Conservation (phyloP, 2,329 filamentous ascomycete species). For the Fusarium sp. region DNA sequence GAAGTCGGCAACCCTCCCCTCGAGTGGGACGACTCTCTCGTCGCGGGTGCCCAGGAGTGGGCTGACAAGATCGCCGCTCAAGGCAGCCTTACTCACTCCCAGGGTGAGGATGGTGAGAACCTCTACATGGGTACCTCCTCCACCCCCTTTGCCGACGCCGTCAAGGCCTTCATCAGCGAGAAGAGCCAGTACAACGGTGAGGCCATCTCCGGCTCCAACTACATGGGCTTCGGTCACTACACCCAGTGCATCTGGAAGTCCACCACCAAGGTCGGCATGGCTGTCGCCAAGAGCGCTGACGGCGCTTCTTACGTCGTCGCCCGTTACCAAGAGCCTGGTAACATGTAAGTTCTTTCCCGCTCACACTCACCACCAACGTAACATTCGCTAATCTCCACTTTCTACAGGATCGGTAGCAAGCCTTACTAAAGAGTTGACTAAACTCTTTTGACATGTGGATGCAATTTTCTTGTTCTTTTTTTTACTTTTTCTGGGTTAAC, state of each 20-base stretch:
- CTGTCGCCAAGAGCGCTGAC: slow-evolving; percentile 23
- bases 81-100: slow-evolving; percentile 37
- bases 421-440: slow-evolving; percentile 33
- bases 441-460: neutral
- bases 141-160: slow-evolving; percentile 33
- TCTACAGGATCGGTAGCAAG: slow-evolving; percentile 34
- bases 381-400: slow-evolving; percentile 14
- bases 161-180: slow-evolving; percentile 39
- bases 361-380: neutral
- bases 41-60: slow-evolving; percentile 41
- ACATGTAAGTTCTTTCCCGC: slow-evolving; percentile 38
- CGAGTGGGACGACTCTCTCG: slow-evolving; percentile 40
- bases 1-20: slow-evolving; percentile 35
- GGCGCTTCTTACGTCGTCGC: slow-evolving; percentile 41
- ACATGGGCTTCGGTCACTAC: slow-evolving; percentile 42
- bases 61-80: slow-evolving; percentile 36
- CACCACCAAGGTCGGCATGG: slow-evolving; percentile 45
- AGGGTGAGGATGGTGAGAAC: slow-evolving; percentile 41
- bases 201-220: slow-evolving; percentile 36
- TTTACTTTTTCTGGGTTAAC: slow-evolving; percentile 5
- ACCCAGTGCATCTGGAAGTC: slow-evolving; percentile 43
- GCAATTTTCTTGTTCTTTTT: slow-evolving; percentile 4
- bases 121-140: slow-evolving; percentile 36
- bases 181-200: slow-evolving; percentile 42
- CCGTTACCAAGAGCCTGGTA: slow-evolving; percentile 42